These are phyloP conservation scores for Pulveroboletus frians DNA, from an alignment of 768 basidiomycete species.

Conservation along the genomic window DNA sequence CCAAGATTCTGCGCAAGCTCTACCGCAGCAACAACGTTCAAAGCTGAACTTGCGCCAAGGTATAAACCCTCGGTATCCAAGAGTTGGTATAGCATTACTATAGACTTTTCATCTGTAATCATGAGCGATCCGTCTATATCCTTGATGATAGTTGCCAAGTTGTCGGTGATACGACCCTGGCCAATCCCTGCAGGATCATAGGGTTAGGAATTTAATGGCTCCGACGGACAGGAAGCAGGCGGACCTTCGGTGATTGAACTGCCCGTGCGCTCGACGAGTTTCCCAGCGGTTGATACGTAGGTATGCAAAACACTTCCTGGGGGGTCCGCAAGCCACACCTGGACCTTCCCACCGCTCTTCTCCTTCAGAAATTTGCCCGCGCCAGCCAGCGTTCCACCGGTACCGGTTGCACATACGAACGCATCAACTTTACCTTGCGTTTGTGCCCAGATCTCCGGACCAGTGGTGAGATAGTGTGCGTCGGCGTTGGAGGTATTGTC, in stretches of 20 bases:
- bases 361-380: constrained; percentile 81
- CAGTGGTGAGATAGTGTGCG: constrained; percentile 85
- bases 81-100: constrained; percentile 90
- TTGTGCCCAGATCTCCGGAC: constrained; percentile 96
- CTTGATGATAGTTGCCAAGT: constrained; percentile 76
- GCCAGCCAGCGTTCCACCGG: constrained; percentile 93
- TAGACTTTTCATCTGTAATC: constrained; percentile 83
- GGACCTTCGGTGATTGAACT: constrained; percentile 89
- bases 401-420: constrained; percentile 94
- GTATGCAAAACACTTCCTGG: constrained; percentile 90
- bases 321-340: constrained; percentile 95
- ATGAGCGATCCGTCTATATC: constrained; percentile 78
- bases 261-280: constrained; percentile 70
- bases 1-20: constrained; percentile 84
- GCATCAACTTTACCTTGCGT: constrained; percentile 73
- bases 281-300: constrained; percentile 76
- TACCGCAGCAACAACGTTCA: constrained; percentile 92
- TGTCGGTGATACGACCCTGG: constrained; percentile 92
- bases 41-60: constrained; percentile 86
- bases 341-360: constrained; percentile 67
- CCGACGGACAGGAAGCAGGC: constrained; percentile 1
- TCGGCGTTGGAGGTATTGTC: constrained; percentile 91
- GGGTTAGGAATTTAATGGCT: not conserved
- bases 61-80: constrained; percentile 92
- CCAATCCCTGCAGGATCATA: constrained; percentile 70